A percentile compares a stretch with the other conserved stretches of the same genome.
Conservation (phyloP, 495 filamentous ascomycete species). For the Immersiella caudata region DNA sequence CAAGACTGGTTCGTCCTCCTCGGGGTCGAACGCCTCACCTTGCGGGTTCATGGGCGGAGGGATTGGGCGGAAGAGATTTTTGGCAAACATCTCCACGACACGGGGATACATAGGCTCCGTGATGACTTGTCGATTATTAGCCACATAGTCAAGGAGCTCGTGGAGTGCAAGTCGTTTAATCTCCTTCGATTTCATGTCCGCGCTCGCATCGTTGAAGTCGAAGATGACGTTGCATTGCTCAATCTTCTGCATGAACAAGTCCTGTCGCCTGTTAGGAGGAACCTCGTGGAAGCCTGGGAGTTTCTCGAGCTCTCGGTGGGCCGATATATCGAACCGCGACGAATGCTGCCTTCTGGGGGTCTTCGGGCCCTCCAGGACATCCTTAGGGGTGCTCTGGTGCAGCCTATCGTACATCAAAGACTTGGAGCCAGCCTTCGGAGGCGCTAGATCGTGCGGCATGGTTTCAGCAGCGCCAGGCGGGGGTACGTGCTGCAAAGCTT, state of each 20-base stretch:
- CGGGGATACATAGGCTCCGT: slow-evolving; percentile 99
- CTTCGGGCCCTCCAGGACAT: slow-evolving; percentile 90
- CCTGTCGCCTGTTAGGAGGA: slow-evolving; percentile 89
- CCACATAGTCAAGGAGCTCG: slow-evolving; percentile 96
- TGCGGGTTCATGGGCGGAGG: slow-evolving; percentile 96
- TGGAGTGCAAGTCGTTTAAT: slow-evolving; percentile 97
- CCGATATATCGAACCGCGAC: slow-evolving; percentile 96
- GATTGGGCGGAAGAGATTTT: slow-evolving; percentile 97
- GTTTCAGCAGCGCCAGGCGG: slow-evolving; percentile 94
- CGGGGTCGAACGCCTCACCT: slow-evolving; percentile 97
- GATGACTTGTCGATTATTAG: slow-evolving; percentile 97
- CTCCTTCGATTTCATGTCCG: slow-evolving; percentile 99
- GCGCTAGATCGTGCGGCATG: slow-evolving; percentile 96
- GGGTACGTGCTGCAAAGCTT: slow-evolving; percentile 72
- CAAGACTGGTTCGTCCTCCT: slow-evolving; percentile 97
- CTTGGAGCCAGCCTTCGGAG: slow-evolving; percentile 84
- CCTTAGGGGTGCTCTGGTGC: slow-evolving; percentile 83
- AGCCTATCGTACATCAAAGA: slow-evolving; percentile 88
- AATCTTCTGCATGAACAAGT: slow-evolving; percentile 99
- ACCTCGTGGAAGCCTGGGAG: slow-evolving; percentile 99
- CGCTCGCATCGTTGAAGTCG: slow-evolving; percentile 98
- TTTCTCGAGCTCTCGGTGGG: slow-evolving; percentile 95
- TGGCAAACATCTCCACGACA: slow-evolving; percentile 98
- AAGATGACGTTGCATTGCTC: slow-evolving; percentile 99
- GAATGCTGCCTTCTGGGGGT: slow-evolving; percentile 97